These are phyloP conservation scores for Hura crepitans DNA, from an alignment of 441 rosid species.

Conservation along the genomic window DNA sequence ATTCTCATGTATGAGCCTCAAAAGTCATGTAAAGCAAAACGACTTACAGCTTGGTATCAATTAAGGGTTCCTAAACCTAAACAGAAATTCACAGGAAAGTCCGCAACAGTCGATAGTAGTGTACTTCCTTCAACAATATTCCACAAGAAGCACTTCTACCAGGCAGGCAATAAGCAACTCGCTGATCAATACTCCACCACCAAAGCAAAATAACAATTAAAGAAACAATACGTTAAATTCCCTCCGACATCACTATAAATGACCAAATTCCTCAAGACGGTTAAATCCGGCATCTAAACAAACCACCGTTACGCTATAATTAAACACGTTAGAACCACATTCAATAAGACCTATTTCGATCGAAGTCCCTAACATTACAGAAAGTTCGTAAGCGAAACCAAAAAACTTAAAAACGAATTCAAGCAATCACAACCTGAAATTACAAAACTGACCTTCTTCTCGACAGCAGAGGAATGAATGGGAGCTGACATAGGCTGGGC, in stretches of 20 bases:
- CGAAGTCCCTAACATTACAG: not conserved
- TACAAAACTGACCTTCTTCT: conserved; percentile 52
- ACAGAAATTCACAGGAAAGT: not conserved
- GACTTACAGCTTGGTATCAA: not conserved
- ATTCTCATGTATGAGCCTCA: too few relatives aligned
- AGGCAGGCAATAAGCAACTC: not conserved
- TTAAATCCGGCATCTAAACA: not conserved
- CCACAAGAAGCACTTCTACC: not conserved
- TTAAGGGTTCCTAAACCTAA: not conserved
- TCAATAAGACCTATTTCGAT: not conserved
- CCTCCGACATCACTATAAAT: not conserved
- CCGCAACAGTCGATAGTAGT: too few relatives aligned
- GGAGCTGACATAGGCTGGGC: conserved; percentile 46
- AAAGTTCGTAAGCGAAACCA: not conserved
- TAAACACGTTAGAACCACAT: not conserved
- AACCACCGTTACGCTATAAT: not conserved
- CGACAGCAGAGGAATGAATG: conserved; percentile 44
- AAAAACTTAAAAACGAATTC: not conserved
- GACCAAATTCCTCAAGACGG: not conserved
- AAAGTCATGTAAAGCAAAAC: not conserved
- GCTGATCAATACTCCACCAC: not conserved
- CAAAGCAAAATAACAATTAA: not conserved
- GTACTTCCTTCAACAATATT: not conserved
- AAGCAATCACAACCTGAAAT: not conserved
- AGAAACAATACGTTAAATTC: not conserved